Evolutionary conservation across 2,329 filamentous ascomycete genomes (phyloP), one percentile per base, ranked within the genome.

Genomic region (Chaetomiaceae sp.): DNA sequence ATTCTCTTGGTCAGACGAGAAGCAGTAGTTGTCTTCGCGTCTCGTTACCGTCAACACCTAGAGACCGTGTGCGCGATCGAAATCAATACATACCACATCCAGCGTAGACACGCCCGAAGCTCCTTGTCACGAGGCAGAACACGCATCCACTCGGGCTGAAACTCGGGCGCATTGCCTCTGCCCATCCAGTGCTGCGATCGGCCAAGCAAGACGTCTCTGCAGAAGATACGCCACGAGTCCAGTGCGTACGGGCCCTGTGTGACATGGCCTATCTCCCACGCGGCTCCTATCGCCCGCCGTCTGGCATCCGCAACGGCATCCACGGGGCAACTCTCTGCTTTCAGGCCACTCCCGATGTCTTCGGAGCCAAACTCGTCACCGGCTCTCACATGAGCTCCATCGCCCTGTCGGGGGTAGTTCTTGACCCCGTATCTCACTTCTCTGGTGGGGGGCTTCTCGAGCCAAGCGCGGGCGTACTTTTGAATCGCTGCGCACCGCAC

Each of bases 191-290:
- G 78, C 9, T 67, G 62, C 1, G 83, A 79, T 15, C 81, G 64
- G 0, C 81, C 83, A 7, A 89, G 76, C 19, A 95, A 64, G 26
- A 75, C 72, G 62, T 96, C 90, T 2, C 90, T 79, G 62, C 88
- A 95, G 65, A 96, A 96, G 53, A 96, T 95, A 3, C 90, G 80
- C 86, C 88, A 96, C 60, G 85, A 90, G 64, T 96, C 90, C 39
- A 91, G 71, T 0, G 88, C 86, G 63, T 96, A 96, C 1, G 80
- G 74, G 14, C 89, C 87, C 44, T 87, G 82, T 0, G 88, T 89
- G 47, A 96, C 69, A 63, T 95, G 87, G 0, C 84, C 88, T 49
- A 95, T 85, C 60, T 96, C 90, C 82, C 88, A 94, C 0, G 78
- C 76, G 10, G 73, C 69, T 4, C 57, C 56, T 6, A 57, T 11